Evolutionary conservation across 148 eudicot genomes (phyloP).

Genomic region (Spergularia marina): DNA sequence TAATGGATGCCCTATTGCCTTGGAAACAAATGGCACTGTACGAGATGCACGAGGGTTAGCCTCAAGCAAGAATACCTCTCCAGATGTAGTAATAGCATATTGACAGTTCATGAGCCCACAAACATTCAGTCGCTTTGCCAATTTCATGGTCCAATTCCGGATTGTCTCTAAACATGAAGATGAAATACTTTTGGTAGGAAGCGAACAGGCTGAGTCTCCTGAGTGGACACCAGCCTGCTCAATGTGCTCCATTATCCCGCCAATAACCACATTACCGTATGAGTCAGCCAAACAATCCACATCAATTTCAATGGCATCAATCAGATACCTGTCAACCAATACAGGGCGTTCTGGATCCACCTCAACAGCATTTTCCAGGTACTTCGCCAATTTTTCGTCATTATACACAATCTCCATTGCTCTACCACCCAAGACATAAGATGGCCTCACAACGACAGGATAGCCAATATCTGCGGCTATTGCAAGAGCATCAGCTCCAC

Average conservation of each 20-base stretch:
- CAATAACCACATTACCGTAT: slow-evolving; percentile 87
- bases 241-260: slow-evolving; percentile 98
- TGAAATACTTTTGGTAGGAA: slow-evolving; percentile 80
- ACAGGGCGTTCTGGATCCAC: slow-evolving; percentile 98
- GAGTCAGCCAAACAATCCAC: slow-evolving; percentile 81
- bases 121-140: slow-evolving; percentile 80
- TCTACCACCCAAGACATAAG: slow-evolving; percentile 93
- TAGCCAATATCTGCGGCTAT: slow-evolving; percentile 92
- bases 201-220: slow-evolving; percentile 91
- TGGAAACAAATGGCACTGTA: slow-evolving; percentile 90
- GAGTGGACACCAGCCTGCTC: slow-evolving; percentile 99
- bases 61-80: slow-evolving; percentile 86
- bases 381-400: slow-evolving; percentile 76
- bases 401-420: slow-evolving; percentile 97
- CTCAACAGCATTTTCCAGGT: slow-evolving; percentile 75
- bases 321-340: slow-evolving; percentile 68
- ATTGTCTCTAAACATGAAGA: slow-evolving; percentile 65
- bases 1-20: slow-evolving; percentile 93
- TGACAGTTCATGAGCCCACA: slow-evolving; percentile 98
- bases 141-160: slow-evolving; percentile 80
- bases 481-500: slow-evolving; percentile 77
- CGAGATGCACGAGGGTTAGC: slow-evolving; percentile 99
- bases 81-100: slow-evolving; percentile 81
- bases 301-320: slow-evolving; percentile 92
- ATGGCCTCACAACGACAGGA: slow-evolving; percentile 96